These are phyloP conservation scores for Dryas alaskensis DNA, from an alignment of 306 rosid genomes.

Conservation along the genomic window DNA sequence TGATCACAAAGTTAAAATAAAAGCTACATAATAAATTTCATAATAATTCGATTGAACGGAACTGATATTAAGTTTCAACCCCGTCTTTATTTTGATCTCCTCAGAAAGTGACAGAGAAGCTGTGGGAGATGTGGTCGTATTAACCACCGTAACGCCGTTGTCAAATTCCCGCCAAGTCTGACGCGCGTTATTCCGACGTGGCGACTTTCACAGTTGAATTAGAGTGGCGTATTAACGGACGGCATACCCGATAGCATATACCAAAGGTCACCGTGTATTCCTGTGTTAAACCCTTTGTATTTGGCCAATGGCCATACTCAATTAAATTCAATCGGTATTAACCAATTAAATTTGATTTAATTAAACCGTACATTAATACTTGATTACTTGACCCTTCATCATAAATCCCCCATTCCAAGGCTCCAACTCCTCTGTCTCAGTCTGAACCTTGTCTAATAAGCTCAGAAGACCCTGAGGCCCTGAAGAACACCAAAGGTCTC, in stretches of 20 bases:
- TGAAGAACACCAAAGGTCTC: not conserved
- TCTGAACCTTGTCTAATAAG: not conserved
- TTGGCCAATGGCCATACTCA: not conserved
- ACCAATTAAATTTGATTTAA: not conserved
- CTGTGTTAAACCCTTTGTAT: not conserved
- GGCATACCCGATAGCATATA: no score
- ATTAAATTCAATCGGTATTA: not conserved
- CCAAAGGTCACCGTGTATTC: not conserved
- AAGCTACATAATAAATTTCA: no score
- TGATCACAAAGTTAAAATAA: no score
- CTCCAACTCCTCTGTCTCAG: constrained; percentile 1
- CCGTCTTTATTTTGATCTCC: no score
- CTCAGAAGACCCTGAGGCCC: constrained; percentile 1
- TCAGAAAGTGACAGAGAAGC: not conserved
- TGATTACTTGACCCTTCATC: not conserved
- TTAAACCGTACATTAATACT: no score
- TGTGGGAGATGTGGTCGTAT: not conserved
- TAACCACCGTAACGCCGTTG: not conserved
- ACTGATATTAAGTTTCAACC: no score
- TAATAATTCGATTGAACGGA: no score
- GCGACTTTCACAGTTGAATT: not conserved
- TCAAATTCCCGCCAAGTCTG: constrained; percentile 32
- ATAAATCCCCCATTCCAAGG: not conserved
- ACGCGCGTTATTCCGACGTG: constrained; percentile 31
- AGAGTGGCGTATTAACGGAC: not conserved